These are phyloP conservation scores for Simmondsia chinensis DNA, from an alignment of 148 eudicot species.

Conservation along the genomic window DNA sequence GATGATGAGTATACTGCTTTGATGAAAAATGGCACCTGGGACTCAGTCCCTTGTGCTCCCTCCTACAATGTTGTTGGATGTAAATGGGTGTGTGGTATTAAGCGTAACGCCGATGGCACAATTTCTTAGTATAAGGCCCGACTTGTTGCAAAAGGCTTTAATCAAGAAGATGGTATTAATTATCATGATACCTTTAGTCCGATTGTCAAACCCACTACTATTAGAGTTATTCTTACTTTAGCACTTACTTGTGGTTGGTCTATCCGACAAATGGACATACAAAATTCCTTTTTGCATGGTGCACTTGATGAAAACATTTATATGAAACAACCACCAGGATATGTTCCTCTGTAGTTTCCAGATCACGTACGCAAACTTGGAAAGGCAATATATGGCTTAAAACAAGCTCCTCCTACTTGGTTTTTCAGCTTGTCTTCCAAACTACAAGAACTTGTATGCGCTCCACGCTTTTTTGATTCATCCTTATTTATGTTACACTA, in stretches of 20 bases:
- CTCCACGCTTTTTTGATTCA: not conserved
- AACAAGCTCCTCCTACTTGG: not conserved
- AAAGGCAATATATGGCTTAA: not conserved
- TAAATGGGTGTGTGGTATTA: too few species aligned
- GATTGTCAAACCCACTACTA: not conserved
- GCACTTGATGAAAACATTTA: not conserved
- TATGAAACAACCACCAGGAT: not conserved
- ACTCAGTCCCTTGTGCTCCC: too few species aligned
- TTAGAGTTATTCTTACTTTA: not conserved
- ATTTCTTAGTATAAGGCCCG: not conserved
- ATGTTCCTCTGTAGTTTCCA: not conserved
- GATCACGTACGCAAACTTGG: not conserved
- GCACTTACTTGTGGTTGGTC: not conserved
- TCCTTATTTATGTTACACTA: not conserved
- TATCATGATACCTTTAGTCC: not conserved
- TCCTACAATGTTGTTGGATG: too few species aligned
- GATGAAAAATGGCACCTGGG: too few species aligned
- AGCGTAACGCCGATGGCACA: not conserved
- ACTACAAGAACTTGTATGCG: not conserved
- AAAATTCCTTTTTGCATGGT: not conserved
- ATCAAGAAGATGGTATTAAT: not conserved
- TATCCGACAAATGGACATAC: not conserved
- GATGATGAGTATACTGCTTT: too few species aligned
- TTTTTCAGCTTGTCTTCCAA: too few species aligned
- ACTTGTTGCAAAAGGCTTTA: not conserved